Conservation (phyloP, 768 basidiomycete species). For the Mrakia frigida region DNA sequence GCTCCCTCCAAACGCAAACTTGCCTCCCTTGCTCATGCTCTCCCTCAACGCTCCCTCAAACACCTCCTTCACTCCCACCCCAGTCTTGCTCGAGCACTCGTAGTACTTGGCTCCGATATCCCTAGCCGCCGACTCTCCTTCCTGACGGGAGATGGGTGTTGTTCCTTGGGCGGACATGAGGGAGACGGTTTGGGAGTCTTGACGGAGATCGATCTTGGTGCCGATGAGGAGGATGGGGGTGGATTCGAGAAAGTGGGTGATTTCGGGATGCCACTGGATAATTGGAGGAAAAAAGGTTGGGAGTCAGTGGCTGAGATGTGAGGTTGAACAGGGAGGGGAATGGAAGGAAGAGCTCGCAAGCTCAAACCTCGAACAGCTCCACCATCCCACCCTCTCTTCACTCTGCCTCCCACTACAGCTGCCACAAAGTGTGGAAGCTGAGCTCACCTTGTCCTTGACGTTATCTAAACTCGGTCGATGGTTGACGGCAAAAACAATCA, state of each 20-base stretch:
- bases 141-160: constrained; percentile 68
- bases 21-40: constrained; percentile 57
- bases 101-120: constrained; percentile 87
- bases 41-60: constrained; percentile 84
- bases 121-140: constrained; percentile 76
- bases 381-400: too few relatives aligned
- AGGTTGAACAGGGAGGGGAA: not conserved
- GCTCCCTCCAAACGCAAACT: constrained; percentile 20
- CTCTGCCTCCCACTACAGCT: too few relatives aligned
- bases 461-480: constrained; percentile 44
- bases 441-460: constrained; percentile 45
- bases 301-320: not conserved
- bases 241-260: constrained; percentile 44
- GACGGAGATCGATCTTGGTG: constrained; percentile 45
- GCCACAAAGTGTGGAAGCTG: not conserved
- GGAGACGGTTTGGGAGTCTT: constrained; percentile 39
- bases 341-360: not conserved
- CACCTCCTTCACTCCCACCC: constrained; percentile 81
- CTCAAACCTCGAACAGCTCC: too few relatives aligned
- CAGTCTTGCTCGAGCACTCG: constrained; percentile 93
- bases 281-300: not conserved
- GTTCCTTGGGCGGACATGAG: constrained; percentile 68
- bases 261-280: constrained; percentile 45
- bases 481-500: constrained; percentile 46
- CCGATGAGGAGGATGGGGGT: constrained; percentile 44